Evolutionary conservation across 2,329 filamentous ascomycete genomes (phyloP), one percentile per base, ranked within the genome.

Genomic region (Claviceps sorghi): DNA sequence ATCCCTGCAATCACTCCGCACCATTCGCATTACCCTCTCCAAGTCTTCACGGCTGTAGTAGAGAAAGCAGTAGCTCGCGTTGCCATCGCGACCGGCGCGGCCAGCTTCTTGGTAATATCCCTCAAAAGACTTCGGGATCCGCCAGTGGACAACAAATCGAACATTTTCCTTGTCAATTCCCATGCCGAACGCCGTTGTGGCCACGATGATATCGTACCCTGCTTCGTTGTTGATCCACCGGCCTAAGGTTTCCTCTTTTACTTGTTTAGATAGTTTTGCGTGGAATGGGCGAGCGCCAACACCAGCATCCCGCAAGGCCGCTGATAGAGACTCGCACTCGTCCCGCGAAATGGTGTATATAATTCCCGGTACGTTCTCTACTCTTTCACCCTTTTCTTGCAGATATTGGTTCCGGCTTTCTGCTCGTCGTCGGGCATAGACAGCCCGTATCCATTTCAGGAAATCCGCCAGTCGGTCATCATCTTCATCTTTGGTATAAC

Each of bases 151-250:
- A 1, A 97, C 90, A 61, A 96, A 96, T 2, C 91, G 85, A 11
- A 97, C 91, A 59, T 95, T 85, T 50, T 93, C 82, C 67, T 96
- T 96, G 67, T 97, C 90, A 57, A 97, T 96, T 29, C 91, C 91
- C 91, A 97, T 97, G 2, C 91, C 91, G 61, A 97, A 97, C 0
- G 91, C 91, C 1, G 88, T 97, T 0, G 91, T 97, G 1, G 91
- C 91, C 30, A 96, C 89, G 55, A 97, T 91, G 48, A 97, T 82
- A 64, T 93, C 89, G 68, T 93, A 95, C 1, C 85, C 85, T 29
- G 78, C 74, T 51, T 80, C 77, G 64, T 88, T 86, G 52, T 76
- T 74, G 46, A 89, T 82, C 86, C 86, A 91, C 19, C 78, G 77
- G 17, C 76, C 68, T 4, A 90, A 73, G 1, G 84, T 84, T 54